Evolutionary conservation across 352 stramenopile genomes (phyloP).

Genomic region (Phytophthora idaei): DNA sequence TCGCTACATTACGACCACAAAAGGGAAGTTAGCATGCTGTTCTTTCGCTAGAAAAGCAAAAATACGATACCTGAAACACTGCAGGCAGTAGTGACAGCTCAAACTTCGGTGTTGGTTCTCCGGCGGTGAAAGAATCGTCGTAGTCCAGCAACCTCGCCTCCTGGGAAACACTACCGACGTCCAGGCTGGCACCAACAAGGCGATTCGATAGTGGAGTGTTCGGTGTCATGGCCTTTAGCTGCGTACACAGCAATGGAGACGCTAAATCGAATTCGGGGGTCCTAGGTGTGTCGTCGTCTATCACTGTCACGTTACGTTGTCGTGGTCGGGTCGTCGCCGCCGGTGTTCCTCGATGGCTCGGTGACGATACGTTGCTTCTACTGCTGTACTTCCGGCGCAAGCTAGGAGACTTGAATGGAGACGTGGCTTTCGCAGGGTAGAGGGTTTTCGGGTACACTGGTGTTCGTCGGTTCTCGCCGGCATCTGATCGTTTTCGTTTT

Average conservation of each 20-base stretch:
- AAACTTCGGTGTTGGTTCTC: conserved; percentile 72
- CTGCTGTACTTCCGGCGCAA: conserved; percentile 77
- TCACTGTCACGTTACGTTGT: conserved; percentile 36
- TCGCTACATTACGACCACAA: conserved; percentile 43
- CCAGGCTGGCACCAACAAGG: conserved; percentile 74
- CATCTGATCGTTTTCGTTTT: conserved; percentile 56
- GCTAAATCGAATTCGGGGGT: conserved; percentile 71
- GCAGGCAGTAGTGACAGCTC: conserved; percentile 71
- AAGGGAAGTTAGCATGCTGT: conserved; percentile 11
- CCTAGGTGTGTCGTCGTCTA: conserved; percentile 62
- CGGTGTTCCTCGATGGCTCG: conserved; percentile 27
- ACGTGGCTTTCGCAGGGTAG: conserved; percentile 38
- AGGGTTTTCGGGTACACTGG: conserved; percentile 58
- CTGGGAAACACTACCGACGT: conserved; percentile 74
- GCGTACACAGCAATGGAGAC: conserved; percentile 79
- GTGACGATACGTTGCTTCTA: conserved; percentile 56
- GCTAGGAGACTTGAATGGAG: conserved; percentile 46
- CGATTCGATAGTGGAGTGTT: conserved; percentile 86
- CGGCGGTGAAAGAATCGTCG: conserved; percentile 70
- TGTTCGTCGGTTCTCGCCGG: conserved; percentile 23
- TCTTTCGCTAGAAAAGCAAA: neutral
- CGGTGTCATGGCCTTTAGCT: conserved; percentile 84
- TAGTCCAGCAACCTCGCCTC: conserved; percentile 70
- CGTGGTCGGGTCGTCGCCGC: conserved; percentile 27
- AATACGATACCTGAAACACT: conserved; percentile 67